Evolutionary conservation across 441 rosid species (phyloP), one percentile per base, ranked within the genome.

Genomic region (Aquilaria agallochum): DNA sequence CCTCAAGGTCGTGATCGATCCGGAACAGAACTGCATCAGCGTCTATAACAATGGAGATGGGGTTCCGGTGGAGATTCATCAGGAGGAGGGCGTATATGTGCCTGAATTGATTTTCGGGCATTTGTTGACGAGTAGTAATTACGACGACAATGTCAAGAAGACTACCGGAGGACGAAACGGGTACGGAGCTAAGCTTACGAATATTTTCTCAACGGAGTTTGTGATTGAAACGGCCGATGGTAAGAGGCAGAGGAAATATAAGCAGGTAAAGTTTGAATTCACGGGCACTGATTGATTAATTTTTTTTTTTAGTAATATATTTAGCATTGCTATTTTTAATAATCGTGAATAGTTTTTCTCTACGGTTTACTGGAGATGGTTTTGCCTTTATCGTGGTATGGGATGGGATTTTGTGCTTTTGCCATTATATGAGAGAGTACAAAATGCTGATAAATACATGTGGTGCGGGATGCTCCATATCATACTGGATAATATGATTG

Each of bases 141-240:
- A 92, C 10, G 89, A 95, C 40, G 99, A 95, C 62, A 70, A 77
- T 5, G 77, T 50, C 61, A 95, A 88, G 87, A 95, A 95, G 83
- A 95, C 99, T 0, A 95, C 99, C 2, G 98, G 98, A 20, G 99
- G 98, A 5, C 81, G 99, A 65, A 95, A 95, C 14, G 98, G 99
- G 2, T 92, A 85, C 15, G 99, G 99, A 9, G 99, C 98, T 4
- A 92, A 95, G 86, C 95, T 95, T 9, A 80, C 99, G 0, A 95
- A 95, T 51, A 92, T 95, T 31, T 95, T 92, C 74, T 89, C 97
- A 0, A 86, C 85, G 0, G 93, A 95, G 73, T 95, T 95, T 68
- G 80, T 77, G 11, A 88, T 95, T 0, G 97, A 95, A 73, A 95
- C 99, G 0, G 98, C 98, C 1, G 96, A 92, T 63, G 97, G 93